Base-by-base conservation (phyloP, 164 flowering plant species). In the Berberis vulgaris region DNA sequence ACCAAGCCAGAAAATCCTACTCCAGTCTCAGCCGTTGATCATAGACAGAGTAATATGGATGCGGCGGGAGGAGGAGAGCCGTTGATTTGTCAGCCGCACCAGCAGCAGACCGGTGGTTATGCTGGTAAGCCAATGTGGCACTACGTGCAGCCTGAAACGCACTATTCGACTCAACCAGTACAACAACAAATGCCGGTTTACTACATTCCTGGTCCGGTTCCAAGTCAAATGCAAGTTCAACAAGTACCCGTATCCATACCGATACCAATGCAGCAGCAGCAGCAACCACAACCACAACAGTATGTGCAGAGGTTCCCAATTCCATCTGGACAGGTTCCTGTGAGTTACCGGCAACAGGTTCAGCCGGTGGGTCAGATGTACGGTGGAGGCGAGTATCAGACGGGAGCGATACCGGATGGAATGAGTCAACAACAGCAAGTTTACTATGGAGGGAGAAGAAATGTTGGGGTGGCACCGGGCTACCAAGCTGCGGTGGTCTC, bases 131-230 rank as follows among this genome's bases (percentile, higher is more conserved):
- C 86, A 4, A 49, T 62, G 45, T 75, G 86, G 81, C 86, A 83
- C 4, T 88, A 86, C 59, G 8, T 61, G n/a, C 26, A 26, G 26
- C 75, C 79, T 43, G 83, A 70, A 38, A 3, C 76, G 49, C 79
- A 74, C 45, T 74, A 72, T 52, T 67, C 82, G 3, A 76, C 69
- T 54, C 85, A 77, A 3, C 4, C 74, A 0, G 59, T 75, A 1
- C 87, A 77, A 38, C 26, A 26, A 26, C 83, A 65, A 7, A 26
- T 80, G 50, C 86, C 87, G 1, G 85, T 91, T 63, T 88, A 88
- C 59, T 87, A 86, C 66, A 57, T 84, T 12, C 80, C 83, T 26
- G 77, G 81, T 54, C 26, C 26, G 26, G 78, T 55, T 1, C 69
- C 61, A 0, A n/a, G 71, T 2, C 80, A 72, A 2, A 79, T 72